These are phyloP conservation scores for Russula compacta DNA, from an alignment of 768 basidiomycete species.

Conservation along the genomic window DNA sequence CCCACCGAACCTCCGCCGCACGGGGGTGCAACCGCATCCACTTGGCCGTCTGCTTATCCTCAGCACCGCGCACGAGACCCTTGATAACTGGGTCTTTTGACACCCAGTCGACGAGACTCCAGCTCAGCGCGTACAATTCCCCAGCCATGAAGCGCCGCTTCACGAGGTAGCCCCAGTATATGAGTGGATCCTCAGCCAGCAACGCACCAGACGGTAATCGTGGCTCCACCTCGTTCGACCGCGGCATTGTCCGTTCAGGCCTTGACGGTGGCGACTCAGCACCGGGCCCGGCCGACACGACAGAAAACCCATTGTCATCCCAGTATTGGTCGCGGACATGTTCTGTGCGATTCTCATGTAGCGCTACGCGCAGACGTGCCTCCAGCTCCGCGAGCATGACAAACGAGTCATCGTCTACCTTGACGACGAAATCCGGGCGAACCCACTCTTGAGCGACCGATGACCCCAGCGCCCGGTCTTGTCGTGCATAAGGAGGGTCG, in stretches of 20 bases:
- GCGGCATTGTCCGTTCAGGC: not conserved
- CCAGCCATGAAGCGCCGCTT: conserved; percentile 94
- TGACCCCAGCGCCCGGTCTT: conserved; percentile 37
- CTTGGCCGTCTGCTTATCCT: conserved; percentile 88
- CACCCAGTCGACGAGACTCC: conserved; percentile 81
- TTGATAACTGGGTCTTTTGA: conserved; percentile 65
- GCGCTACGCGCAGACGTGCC: conserved; percentile 70
- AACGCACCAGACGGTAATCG: conserved; percentile 12
- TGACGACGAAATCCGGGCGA: conserved; percentile 84
- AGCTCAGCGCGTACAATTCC: conserved; percentile 84
- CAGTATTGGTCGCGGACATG: not conserved
- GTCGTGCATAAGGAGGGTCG: conserved; percentile 53
- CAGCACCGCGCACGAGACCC: conserved; percentile 63
- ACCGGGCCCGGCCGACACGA: not conserved
- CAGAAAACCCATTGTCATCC: not conserved
- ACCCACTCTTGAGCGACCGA: conserved; percentile 54
- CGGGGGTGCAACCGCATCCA: conserved; percentile 89
- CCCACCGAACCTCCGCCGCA: conserved; percentile 75
- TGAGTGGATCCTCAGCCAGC: conserved; percentile 48
- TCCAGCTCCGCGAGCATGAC: conserved; percentile 93
- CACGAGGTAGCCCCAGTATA: conserved; percentile 87
- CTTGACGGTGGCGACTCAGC: not conserved
- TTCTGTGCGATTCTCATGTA: conserved; percentile 35
- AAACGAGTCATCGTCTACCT: conserved; percentile 94
- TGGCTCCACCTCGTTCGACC: not conserved